Base-by-base conservation (phyloP, 2,329 filamentous ascomycete genomes). In the Endothia cerciana region DNA sequence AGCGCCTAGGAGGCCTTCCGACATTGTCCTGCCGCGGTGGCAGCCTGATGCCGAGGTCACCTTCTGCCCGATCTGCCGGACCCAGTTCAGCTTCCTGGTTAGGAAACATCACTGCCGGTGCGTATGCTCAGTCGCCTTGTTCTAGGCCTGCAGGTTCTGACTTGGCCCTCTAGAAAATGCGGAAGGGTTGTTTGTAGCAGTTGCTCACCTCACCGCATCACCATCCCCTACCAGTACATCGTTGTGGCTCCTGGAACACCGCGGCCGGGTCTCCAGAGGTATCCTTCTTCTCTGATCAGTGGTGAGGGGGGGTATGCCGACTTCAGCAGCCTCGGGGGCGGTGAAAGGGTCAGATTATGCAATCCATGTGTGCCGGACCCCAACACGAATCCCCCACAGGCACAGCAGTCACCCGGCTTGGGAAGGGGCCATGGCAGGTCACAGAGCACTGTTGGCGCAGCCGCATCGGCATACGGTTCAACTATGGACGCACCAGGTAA, bases 131-230 rank as follows among this genome's bases (percentile, higher is more conserved):
- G 17, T 59, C 19, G 22, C 10, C 17, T 25, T 25, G 10, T 33
- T 55, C 7, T 62, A 67, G 22, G 58, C 38, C 22, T n/a, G 28
- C 58, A 59, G 30, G 36, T 63, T 17, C 51, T 69, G 56, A 63
- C 61, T 55, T 6, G 13, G 3, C 43, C 56, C 51, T 5, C 36
- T 58, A 91, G 89, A 71, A 97, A 97, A 85, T 98, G 94, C 75
- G 94, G 94, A 56, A 85, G 93, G 68, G 94, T 98, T 10, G 94
- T 98, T 30, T 98, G 94, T 77, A 89, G 89, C 65, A 84, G 88
- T 25, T 98, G 94, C 79, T 97, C 94, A 2, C 94, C 94, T 3
- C 94, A 98, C 77, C 88, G 93, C 68, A 98, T 98, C 74, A 97
- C 92, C 3, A 97, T 98, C 69, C 94, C 94, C 0, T 87, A 94